Base-by-base conservation (phyloP, 805 yeast species). In the Candida tammaniensis region DNA sequence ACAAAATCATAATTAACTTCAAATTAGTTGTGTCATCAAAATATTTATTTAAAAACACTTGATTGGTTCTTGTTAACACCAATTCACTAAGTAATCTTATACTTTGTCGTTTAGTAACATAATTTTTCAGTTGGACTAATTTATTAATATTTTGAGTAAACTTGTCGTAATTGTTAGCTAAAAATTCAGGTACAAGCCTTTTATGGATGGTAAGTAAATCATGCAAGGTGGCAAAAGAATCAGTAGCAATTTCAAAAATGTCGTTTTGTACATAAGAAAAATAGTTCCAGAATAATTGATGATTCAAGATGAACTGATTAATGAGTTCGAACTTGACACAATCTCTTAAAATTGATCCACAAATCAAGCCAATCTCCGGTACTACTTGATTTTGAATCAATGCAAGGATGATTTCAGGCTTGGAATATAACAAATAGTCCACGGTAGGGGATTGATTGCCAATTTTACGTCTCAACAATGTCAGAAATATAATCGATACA, bases 61-160 rank as follows among this genome's bases (percentile, higher is more conserved):
- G 83, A 61, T 88, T 86, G 20, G 80, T 70, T 44, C 87, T 74
- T 37, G 78, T 77, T 40, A 85, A 65, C 3, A 93, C 79, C 42
- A 93, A 65, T 33, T 80, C 82, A 11, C 83, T 75, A 39, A 89
- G 67, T 20, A 93, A 64, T 48, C 83, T 83, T 21, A 88, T 77
- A 21, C 94, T 80, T 60, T 91, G 98, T 43, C 98, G 77, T 54
- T 88, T 87, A 2, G 95, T 87, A 19, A 93, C 97, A 57, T 93
- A 93, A 57, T 85, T 88, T 11, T 79, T 76, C 29, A 86, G 82
- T 28, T 78, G 75, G 40, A 93, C 80, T 39, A 91, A 63, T 35
- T 70, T 70, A 55, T 86, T 88, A 46, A 87, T 81, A 42, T 68
- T 62, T 21, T 56, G 53, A 14, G 80, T 80, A 57, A 93, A 86